Evolutionary conservation across 2,329 filamentous ascomycete genomes (phyloP).

Genomic region (Neophaeococcomyces mojaviensis): DNA sequence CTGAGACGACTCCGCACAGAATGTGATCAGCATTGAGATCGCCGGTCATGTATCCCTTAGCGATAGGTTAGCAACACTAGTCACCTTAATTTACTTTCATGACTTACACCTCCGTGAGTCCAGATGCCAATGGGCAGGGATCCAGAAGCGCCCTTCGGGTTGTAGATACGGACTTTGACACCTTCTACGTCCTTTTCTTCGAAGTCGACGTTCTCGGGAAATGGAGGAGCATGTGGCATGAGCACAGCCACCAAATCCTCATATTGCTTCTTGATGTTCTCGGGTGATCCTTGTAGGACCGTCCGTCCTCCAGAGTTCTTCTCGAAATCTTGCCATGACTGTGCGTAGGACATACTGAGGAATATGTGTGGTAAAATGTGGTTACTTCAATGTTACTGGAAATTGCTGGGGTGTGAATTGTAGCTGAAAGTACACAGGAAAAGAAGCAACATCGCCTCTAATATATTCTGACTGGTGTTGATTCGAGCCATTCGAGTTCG

Average conservation of each 20-base stretch:
- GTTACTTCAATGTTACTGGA: neutral
- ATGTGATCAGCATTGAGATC: slow-evolving; percentile 31
- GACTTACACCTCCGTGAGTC: slow-evolving; percentile 18
- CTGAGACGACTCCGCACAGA: slow-evolving; percentile 28
- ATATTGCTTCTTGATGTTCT: slow-evolving; percentile 16
- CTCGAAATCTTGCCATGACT: slow-evolving; percentile 21
- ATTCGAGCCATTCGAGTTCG: too few species aligned
- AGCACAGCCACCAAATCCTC: slow-evolving; percentile 16
- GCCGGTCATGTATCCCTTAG: slow-evolving; percentile 26
- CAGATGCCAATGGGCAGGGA: slow-evolving; percentile 20
- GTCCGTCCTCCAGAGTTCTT: slow-evolving; percentile 16
- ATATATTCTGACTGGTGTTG: too few species aligned
- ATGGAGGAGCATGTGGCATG: slow-evolving; percentile 13
- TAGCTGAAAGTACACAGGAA: too few species aligned
- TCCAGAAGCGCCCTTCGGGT: slow-evolving; percentile 17
- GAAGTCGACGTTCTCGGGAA: slow-evolving; percentile 19
- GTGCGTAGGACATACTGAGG: slow-evolving; percentile 16
- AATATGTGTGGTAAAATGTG: neutral
- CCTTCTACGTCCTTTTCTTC: slow-evolving; percentile 19
- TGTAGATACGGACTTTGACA: slow-evolving; percentile 19
- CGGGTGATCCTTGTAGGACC: slow-evolving; percentile 15
- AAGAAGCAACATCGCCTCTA: too few species aligned
- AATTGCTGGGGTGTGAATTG: too few species aligned
- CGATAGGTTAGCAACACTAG: too few species aligned
- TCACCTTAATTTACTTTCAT: too few species aligned